Percentiles rank a stretch among this genome's conserved stretches.
phyloP scores from a whole-genome alignment of 805 yeast genomes.

The Candida xiaguanensis region DNA sequence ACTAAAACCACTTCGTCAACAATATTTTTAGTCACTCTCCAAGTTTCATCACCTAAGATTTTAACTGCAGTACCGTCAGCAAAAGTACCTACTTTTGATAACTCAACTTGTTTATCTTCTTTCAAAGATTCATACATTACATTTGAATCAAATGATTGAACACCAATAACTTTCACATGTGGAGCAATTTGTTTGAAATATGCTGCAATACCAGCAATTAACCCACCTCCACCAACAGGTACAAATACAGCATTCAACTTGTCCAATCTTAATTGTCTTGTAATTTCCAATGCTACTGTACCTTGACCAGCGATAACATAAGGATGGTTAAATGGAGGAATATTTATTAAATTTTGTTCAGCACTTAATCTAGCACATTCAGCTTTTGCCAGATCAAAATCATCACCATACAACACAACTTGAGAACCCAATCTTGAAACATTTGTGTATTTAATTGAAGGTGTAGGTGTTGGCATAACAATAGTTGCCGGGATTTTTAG shows the following conservation, averaged over 20 bases:
- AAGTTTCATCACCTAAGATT: constrained; percentile 85
- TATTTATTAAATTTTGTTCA: constrained; percentile 74
- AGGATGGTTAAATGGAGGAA: constrained; percentile 99
- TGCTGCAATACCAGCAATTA: constrained; percentile 85
- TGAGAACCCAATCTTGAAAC: constrained; percentile 91
- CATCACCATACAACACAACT: constrained; percentile 90
- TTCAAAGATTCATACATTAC: constrained; percentile 76
- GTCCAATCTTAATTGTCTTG: constrained; percentile 78
- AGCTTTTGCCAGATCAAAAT: constrained; percentile 89
- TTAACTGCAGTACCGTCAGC: constrained; percentile 99
- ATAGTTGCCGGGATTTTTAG: constrained; percentile 91
- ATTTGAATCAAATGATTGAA: constrained; percentile 93
- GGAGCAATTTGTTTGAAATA: constrained; percentile 95
- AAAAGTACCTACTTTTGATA: constrained; percentile 84
- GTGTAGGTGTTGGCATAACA: constrained; percentile 97
- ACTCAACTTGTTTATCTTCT: constrained; percentile 48
- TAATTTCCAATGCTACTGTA: constrained; percentile 88
- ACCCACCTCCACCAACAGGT: constrained; percentile 97
- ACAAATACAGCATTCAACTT: constrained; percentile 83
- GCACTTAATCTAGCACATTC: constrained; percentile 75
- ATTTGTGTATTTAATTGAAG: constrained; percentile 87
- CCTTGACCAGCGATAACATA: constrained; percentile 99
- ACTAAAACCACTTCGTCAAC: constrained; percentile 90
- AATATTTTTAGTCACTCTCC: constrained; percentile 67
- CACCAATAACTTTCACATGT: constrained; percentile 93